Evolutionary conservation across 495 filamentous ascomycete genomes (phyloP), one percentile per base, ranked within the genome.

Genomic region (Chaetomium tenue): DNA sequence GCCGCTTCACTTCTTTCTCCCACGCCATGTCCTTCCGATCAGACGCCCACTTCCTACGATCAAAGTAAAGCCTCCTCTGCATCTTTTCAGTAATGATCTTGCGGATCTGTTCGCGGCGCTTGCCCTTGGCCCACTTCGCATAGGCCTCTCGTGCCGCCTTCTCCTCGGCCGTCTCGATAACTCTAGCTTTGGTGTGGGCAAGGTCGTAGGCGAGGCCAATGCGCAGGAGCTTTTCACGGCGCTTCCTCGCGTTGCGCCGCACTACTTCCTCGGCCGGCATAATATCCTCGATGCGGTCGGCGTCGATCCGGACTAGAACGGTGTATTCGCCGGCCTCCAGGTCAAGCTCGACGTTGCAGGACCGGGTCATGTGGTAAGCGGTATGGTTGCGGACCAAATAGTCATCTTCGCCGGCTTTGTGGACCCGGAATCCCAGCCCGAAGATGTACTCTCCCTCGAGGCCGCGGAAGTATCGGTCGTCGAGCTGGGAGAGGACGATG

Each of bases 391-490:
- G 90, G 13, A 96, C 88, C 33, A 96, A 86, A 70, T 95, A 97
- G 58, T 93, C 89, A 55, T 90, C 82, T 61, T 95, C 86, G 48
- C 87, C 90, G 23, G 89, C 87, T 70, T 87, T 89, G 69, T 97
- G 88, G 0, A 98, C 72, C 23, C 92, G 86, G 77, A 97, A 96
- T 58, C 89, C 85, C 0, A 96, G 77, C 8, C 85, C 73, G 75
- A 93, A 97, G 16, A 70, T 73, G 67, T 95, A 98, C 71, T 91
- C 86, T n/a, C 93, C 93, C 46, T 85, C 78, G 1, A 98, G 83
- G 0, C 92, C 93, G 58, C 79, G 78, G 78, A 92, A 98, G 70
- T 97, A 98, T 7, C 93, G 86, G 33, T 85, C 81, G 71, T 98
- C 93, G 23, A 96, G 86, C 75, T 96, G 91, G 4, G 86, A 88